A percentile compares a stretch with the other conserved stretches of the same genome.
phyloP scores from a whole-genome alignment of 768 basidiomycete genomes.

The Lenzites betulinus region DNA sequence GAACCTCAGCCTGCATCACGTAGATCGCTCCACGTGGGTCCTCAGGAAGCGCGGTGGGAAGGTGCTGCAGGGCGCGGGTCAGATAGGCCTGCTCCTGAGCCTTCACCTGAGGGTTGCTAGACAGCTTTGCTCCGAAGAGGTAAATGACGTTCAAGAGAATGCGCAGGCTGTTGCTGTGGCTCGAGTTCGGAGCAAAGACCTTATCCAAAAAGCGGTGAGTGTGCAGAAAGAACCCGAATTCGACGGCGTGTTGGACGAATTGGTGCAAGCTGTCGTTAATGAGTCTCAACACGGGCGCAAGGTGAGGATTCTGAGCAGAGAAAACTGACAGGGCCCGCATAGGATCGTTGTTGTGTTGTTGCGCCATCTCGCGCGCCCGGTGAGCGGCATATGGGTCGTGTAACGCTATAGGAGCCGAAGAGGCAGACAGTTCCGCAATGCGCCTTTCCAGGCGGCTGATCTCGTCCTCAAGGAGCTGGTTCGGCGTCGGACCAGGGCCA shows the following conservation, averaged over 20 bases:
- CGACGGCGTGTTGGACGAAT: conserved; percentile 55
- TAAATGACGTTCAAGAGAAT: conserved; percentile 48
- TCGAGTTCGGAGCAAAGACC: conserved; percentile 15
- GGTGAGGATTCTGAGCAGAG: not conserved
- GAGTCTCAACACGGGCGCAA: conserved; percentile 1
- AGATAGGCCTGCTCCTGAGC: conserved; percentile 46
- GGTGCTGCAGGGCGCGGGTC: conserved; percentile 47
- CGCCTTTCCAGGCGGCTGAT: conserved; percentile 57
- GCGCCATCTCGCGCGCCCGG: conserved; percentile 6
- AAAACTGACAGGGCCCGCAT: conserved; percentile 16
- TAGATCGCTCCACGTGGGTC: conserved; percentile 40
- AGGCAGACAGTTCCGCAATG: conserved; percentile 35
- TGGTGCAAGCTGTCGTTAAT: conserved; percentile 18
- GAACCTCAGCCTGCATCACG: conserved; percentile 43
- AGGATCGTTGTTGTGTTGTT: conserved; percentile 15
- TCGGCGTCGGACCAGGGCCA: conserved; percentile 59
- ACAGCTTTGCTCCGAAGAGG: conserved; percentile 35
- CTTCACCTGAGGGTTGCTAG: conserved; percentile 26
- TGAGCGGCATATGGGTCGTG: conserved; percentile 30
- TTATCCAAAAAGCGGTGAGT: conserved; percentile 43
- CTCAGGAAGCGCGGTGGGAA: conserved; percentile 41
- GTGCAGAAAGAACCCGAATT: conserved; percentile 70
- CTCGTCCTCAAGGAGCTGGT: conserved; percentile 60
- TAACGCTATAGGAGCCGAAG: conserved; percentile 24
- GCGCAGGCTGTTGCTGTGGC: conserved; percentile 36